Base-by-base conservation (phyloP, 306 rosid genomes). In the Sechiopsis laciniata region DNA sequence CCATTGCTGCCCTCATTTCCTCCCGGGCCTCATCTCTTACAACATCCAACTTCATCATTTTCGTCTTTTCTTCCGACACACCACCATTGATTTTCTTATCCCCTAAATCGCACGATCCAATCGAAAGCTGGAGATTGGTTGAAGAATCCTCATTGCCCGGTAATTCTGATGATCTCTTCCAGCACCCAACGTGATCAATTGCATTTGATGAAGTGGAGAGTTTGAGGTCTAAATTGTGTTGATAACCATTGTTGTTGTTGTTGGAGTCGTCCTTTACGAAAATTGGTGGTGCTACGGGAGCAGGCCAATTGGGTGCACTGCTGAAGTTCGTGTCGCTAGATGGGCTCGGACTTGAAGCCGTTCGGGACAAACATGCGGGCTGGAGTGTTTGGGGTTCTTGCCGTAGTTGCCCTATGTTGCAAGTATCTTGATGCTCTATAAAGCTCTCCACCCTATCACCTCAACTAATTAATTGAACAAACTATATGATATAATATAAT, bases 361-460 rank as follows among this genome's bases (percentile, higher is more conserved):
- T 95, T 76, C 95, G 81, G 22, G 99, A 94, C 42, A 94, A 76
- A 68, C 99, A 94, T 1, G 72, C 37, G 37, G 84, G 60, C 9
- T 81, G 95, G 7, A 77, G 74, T n/a, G 85, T 75, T n/a, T 90
- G 96, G 57, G 83, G 13, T 81, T 88, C 92, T 1, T 88, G 59
- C 52, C 86, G 75, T 13, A 87, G 83, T 50, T 85, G 86, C 5
- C 96, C 97, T 90, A 88, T 83, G 75, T 84, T 91, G 77, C 99
- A 95, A 55, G 99, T 92, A 82, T 95, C 99, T 86, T 95, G 99
- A 75, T 95, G 99, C 71, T 95, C 99, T 46, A 95, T 95, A 82
- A 95, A 95, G 76, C 99, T 95, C 87, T 95, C 99, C 74, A 95
- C 99, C 89, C 50, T 45, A 32, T 32, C 37, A 32, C 37, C 37